These are phyloP conservation scores for Diutina neorugosa DNA, from an alignment of 1,139 yeast species.

Conservation along the genomic window DNA sequence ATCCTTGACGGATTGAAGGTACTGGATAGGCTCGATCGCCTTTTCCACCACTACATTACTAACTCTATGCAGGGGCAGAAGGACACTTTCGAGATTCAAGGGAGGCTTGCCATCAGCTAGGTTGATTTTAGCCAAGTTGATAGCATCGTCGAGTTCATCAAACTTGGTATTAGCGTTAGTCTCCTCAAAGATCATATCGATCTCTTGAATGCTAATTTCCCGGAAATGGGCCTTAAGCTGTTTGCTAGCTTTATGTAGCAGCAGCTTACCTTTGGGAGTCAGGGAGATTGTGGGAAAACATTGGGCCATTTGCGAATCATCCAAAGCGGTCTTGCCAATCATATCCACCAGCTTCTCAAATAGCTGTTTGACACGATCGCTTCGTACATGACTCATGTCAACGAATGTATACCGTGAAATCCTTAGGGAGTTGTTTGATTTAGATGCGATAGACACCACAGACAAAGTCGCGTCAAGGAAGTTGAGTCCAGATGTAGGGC, in stretches of 20 bases:
- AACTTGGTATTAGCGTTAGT: constrained; percentile 45
- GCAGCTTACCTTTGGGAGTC: constrained; percentile 36
- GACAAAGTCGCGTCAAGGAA: not conserved
- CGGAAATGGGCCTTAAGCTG: constrained; percentile 58
- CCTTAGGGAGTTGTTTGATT: constrained; percentile 6
- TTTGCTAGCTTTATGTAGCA: constrained; percentile 43
- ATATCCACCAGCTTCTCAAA: constrained; percentile 58
- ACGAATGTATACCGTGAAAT: constrained; percentile 3
- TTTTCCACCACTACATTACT: not conserved
- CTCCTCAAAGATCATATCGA: constrained; percentile 54
- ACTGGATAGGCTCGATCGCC: not conserved
- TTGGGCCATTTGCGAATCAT: constrained; percentile 44
- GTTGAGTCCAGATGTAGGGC: not conserved
- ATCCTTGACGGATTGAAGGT: not conserved
- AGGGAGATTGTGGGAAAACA: constrained; percentile 57
- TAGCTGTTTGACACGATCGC: constrained; percentile 40
- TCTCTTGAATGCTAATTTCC: constrained; percentile 45
- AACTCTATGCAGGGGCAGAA: not conserved
- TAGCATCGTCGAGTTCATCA: constrained; percentile 53
- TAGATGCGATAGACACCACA: not conserved
- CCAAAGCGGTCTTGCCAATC: constrained; percentile 44
- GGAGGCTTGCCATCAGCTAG: not conserved
- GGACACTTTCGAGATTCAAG: not conserved
- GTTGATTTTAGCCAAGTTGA: constrained; percentile 37
- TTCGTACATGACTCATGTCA: constrained; percentile 25